Percentiles rank a stretch among this genome's conserved stretches.
Conservation (phyloP, 2,329 filamentous ascomycete genomes). For the Diaporthe capsici region DNA sequence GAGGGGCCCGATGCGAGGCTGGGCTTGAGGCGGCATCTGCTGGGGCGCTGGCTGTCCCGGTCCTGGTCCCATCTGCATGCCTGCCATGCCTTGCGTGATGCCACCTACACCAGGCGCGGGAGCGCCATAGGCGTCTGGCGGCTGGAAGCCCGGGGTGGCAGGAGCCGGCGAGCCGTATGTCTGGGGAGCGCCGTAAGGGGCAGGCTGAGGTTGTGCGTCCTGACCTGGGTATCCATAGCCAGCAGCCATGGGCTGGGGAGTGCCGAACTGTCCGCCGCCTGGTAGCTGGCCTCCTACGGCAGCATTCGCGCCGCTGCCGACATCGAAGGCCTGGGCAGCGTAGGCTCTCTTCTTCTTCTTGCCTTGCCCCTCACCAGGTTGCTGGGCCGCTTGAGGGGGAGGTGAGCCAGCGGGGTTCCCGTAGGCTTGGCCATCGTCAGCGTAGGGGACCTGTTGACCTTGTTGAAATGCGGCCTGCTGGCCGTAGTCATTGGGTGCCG, state of each 20-base stretch:
- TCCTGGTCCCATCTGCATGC: constrained; percentile 81
- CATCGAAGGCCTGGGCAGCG: constrained; percentile 94
- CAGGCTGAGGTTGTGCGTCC: constrained; percentile 56
- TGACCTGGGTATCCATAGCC: constrained; percentile 74
- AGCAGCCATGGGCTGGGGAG: constrained; percentile 57
- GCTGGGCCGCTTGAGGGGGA: constrained; percentile 50
- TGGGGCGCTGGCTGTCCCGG: constrained; percentile 63
- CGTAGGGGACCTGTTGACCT: constrained; percentile 56
- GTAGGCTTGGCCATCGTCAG: constrained; percentile 53
- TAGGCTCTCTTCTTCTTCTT: constrained; percentile 96
- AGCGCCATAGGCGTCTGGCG: constrained; percentile 62
- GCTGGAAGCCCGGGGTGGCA: constrained; percentile 58
- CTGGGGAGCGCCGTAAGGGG: constrained; percentile 59
- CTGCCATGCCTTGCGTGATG: constrained; percentile 87
- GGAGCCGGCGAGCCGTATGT: constrained; percentile 58
- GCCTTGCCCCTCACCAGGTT: constrained; percentile 59
- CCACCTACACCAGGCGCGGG: constrained; percentile 72
- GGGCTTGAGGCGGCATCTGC: constrained; percentile 62
- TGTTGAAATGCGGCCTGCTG: constrained; percentile 61
- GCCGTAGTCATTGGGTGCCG: constrained; percentile 69
- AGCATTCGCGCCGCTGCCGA: constrained; percentile 89
- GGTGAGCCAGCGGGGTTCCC: constrained; percentile 55
- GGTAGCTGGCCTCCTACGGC: constrained; percentile 62
- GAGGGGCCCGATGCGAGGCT: constrained; percentile 66
- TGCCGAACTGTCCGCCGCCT: constrained; percentile 61